Conservation (phyloP, 2,329 filamentous ascomycete species). For the Tolypocladium tropicale region DNA sequence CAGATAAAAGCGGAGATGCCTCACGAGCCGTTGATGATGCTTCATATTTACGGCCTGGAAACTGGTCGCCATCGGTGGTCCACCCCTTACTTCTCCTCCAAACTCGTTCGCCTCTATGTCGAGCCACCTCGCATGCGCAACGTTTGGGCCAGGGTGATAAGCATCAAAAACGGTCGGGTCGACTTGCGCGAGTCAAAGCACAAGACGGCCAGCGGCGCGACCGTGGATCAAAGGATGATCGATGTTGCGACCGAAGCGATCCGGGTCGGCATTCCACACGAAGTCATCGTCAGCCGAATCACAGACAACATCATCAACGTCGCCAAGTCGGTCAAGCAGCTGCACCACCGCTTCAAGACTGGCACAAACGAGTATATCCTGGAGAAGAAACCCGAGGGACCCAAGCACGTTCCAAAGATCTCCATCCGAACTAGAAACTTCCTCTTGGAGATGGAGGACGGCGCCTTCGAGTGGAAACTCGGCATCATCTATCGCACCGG, state of each 20-base stretch:
- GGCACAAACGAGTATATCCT: slow-evolving; percentile 82
- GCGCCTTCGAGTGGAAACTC: slow-evolving; percentile 94
- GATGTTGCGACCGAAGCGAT: slow-evolving; percentile 81
- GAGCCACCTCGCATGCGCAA: slow-evolving; percentile 73
- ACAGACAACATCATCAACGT: slow-evolving; percentile 91
- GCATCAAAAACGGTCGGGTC: slow-evolving; percentile 68
- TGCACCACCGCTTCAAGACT: slow-evolving; percentile 88
- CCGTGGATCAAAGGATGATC: slow-evolving; percentile 68
- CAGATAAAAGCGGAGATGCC: slow-evolving; percentile 88
- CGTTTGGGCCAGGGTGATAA: slow-evolving; percentile 80
- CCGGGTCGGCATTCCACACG: slow-evolving; percentile 79
- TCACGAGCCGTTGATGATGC: slow-evolving; percentile 79
- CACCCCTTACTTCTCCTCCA: slow-evolving; percentile 67
- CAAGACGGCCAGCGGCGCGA: slow-evolving; percentile 47
- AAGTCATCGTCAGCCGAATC: slow-evolving; percentile 78
- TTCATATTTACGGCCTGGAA: slow-evolving; percentile 77
- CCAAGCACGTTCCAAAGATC: slow-evolving; percentile 78
- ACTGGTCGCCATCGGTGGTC: slow-evolving; percentile 81
- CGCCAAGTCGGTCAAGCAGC: slow-evolving; percentile 75
- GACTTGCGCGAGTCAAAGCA: slow-evolving; percentile 70
- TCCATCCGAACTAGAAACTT: slow-evolving; percentile 73
- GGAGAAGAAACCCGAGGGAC: slow-evolving; percentile 72
- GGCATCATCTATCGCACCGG: slow-evolving; percentile 89
- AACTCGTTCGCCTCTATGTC: slow-evolving; percentile 75
- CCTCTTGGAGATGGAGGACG: slow-evolving; percentile 88